Evolutionary conservation across 257 asterid species (phyloP).

Genomic region (Przewalskia tangutica): DNA sequence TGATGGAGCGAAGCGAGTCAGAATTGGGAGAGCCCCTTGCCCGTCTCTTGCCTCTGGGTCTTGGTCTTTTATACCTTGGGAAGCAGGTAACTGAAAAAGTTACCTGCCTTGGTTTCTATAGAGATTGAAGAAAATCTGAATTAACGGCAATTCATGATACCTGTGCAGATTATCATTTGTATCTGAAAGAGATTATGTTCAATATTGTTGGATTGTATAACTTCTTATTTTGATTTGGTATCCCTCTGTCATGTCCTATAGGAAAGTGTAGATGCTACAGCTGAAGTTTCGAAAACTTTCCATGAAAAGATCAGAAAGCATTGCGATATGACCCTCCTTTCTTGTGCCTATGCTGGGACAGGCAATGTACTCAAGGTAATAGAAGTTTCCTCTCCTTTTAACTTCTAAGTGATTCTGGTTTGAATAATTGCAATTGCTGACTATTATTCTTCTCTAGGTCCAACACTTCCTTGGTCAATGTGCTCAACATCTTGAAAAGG

Average conservation of each 20-base stretch:
- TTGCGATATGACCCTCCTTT: slow-evolving; percentile 73
- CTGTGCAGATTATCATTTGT: neutral
- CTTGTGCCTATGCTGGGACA: slow-evolving; percentile 97
- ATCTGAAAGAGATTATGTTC: neutral
- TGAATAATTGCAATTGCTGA: slow-evolving; percentile 6
- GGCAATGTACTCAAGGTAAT: slow-evolving; percentile 90
- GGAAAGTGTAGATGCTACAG: slow-evolving; percentile 81
- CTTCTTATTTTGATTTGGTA: neutral
- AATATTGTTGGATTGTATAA: neutral
- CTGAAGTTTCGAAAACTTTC: slow-evolving; percentile 80
- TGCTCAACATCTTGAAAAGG: slow-evolving; percentile 83
- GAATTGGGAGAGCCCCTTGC: slow-evolving; percentile 78
- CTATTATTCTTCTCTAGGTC: slow-evolving; percentile 41
- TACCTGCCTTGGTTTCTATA: neutral
- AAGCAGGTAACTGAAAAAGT: slow-evolving; percentile 52
- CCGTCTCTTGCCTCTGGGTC: slow-evolving; percentile 84
- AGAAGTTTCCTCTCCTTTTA: neutral
- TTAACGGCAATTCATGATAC: neutral
- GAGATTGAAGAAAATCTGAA: neutral
- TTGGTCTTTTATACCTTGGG: slow-evolving; percentile 89
- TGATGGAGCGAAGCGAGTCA: slow-evolving; percentile 78
- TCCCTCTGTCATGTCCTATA: slow-evolving; percentile 21
- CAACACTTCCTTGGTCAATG: slow-evolving; percentile 92
- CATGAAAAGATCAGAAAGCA: slow-evolving; percentile 71
- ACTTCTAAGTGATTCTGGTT: neutral